A percentile compares a stretch with the other conserved stretches of the same genome.
Conservation (phyloP, 83 land plant genomes). For the Picea engelmannii region DNA sequence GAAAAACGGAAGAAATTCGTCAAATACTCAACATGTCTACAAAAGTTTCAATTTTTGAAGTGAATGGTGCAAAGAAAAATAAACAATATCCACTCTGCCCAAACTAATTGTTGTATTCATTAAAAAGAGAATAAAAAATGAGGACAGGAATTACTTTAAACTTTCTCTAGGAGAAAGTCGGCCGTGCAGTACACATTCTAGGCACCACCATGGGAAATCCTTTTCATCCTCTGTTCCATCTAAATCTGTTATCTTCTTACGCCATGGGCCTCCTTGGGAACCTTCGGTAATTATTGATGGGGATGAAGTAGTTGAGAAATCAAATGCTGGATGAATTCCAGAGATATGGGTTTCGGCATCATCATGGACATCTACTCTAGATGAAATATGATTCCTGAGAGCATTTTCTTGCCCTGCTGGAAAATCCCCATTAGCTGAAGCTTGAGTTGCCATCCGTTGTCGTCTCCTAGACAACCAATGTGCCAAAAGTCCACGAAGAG, state of each 20-base stretch:
- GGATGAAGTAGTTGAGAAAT: conserved; percentile 76
- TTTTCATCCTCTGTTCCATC: conserved; percentile 96
- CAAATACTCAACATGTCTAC: background rate
- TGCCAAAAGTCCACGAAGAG: conserved; percentile 81
- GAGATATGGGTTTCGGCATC: conserved; percentile 51
- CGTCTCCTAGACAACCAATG: conserved; percentile 79
- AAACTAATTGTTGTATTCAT: background rate
- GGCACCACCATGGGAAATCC: conserved; percentile 90
- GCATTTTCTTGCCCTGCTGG: conserved; percentile 40
- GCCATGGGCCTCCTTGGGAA: conserved; percentile 96
- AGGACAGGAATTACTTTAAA: conserved; percentile 63
- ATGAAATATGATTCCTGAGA: conserved; percentile 46
- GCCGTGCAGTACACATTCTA: conserved; percentile 83
- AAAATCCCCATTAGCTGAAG: conserved; percentile 70
- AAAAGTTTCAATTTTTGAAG: background rate
- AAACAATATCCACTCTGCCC: background rate
- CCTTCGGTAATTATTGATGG: conserved; percentile 96
- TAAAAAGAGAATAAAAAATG: background rate
- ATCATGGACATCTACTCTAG: conserved; percentile 58
- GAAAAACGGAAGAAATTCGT: background rate
- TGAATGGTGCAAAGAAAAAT: background rate
- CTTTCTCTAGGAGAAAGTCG: conserved; percentile 87
- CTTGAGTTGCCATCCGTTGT: conserved; percentile 49
- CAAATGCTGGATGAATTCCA: conserved; percentile 70
- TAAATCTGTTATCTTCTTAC: conserved; percentile 85